Conservation (phyloP, 306 rosid species). For the Prosopis cineraria region DNA sequence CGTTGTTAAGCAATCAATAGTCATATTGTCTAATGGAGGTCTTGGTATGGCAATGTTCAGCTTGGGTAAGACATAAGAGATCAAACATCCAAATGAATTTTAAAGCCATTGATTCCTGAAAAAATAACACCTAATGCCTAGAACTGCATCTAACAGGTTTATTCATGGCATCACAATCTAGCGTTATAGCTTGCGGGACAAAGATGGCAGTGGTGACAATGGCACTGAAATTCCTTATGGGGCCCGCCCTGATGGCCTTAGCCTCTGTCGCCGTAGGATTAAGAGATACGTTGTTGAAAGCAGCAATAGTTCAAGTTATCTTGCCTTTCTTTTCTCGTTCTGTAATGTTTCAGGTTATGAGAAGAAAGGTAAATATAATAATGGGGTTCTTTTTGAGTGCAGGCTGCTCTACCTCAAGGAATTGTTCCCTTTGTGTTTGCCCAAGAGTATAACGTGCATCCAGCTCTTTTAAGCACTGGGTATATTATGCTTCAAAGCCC, state of each 20-base stretch:
- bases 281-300: slow-evolving; percentile 55
- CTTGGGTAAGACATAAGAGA: slow-evolving; percentile 76
- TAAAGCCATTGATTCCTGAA: not conserved
- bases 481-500: slow-evolving; percentile 39
- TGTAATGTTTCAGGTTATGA: not conserved
- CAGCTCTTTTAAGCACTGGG: slow-evolving; percentile 89
- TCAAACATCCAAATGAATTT: not conserved
- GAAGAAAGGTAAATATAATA: not conserved
- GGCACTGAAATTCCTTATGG: slow-evolving; percentile 75
- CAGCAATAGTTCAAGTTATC: slow-evolving; percentile 79
- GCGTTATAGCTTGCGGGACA: slow-evolving; percentile 76
- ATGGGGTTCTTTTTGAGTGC: slow-evolving; percentile 32
- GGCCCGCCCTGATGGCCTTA: slow-evolving; percentile 82
- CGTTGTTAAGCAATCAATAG: slow-evolving; percentile 61
- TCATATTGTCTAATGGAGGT: slow-evolving; percentile 76
- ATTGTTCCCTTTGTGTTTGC: slow-evolving; percentile 97
- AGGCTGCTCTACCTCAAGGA: slow-evolving; percentile 98
- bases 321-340: not conserved
- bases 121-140: not conserved
- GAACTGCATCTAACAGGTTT: slow-evolving; percentile 40
- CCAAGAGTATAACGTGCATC: slow-evolving; percentile 80
- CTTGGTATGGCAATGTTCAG: slow-evolving; percentile 98
- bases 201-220: slow-evolving; percentile 64
- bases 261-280: slow-evolving; percentile 73
- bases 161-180: slow-evolving; percentile 80